These are phyloP conservation scores for Fusarium chlamydosporum DNA, from an alignment of 2,329 filamentous ascomycete species.

Conservation along the genomic window DNA sequence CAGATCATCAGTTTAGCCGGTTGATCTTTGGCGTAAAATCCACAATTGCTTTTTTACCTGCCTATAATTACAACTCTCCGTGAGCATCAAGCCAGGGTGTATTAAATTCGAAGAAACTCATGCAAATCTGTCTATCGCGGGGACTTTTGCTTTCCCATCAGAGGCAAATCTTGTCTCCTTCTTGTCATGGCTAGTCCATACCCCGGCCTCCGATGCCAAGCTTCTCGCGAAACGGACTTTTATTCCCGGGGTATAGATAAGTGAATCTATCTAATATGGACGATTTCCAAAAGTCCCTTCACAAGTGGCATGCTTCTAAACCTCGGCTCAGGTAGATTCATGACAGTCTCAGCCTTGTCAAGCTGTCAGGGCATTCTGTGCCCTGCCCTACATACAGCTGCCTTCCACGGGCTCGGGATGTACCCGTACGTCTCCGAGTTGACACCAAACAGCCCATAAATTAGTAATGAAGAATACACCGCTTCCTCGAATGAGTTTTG, in stretches of 20 bases:
- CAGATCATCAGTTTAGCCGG: not conserved
- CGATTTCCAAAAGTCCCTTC: conserved; percentile 6
- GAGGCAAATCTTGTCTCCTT: conserved; percentile 29
- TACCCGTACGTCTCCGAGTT: conserved; percentile 4
- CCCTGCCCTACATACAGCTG: conserved; percentile 27
- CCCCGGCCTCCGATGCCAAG: conserved; percentile 23
- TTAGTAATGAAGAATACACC: conserved; percentile 30
- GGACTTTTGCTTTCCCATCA: conserved; percentile 26
- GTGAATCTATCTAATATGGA: not conserved
- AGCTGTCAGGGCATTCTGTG: conserved; percentile 25
- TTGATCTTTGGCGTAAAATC: conserved; percentile 1
- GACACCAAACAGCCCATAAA: conserved; percentile 14
- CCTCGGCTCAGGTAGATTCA: conserved; percentile 1
- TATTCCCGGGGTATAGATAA: conserved; percentile 18
- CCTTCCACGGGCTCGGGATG: not conserved
- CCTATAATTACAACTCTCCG: not conserved
- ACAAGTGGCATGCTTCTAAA: not conserved
- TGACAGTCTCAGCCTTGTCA: not conserved
- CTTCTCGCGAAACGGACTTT: not conserved
- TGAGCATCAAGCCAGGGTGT: not conserved
- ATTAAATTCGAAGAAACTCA: conserved; percentile 4
- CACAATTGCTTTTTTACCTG: not conserved
- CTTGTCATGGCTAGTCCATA: conserved; percentile 32
- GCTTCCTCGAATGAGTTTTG: conserved; percentile 27
- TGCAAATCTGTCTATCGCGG: conserved; percentile 13